These are phyloP conservation scores for Ocimum tenuiflorum DNA, from an alignment of 257 asterid genomes.

Conservation along the genomic window DNA sequence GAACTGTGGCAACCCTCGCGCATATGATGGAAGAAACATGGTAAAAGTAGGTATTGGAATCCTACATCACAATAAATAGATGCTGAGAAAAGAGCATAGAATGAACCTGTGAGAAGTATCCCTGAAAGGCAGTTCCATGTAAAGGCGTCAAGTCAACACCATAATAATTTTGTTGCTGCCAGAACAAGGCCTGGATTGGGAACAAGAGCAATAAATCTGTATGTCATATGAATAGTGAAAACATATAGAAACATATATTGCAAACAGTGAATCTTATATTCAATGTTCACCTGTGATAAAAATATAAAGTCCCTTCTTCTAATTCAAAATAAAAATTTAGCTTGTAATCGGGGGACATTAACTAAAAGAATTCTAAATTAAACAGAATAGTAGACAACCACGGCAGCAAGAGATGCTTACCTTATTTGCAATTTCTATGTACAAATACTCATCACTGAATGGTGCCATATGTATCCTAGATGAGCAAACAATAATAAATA, in stretches of 20 bases:
- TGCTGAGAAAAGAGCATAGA: conserved; percentile 8
- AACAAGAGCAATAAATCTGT: conserved; percentile 19
- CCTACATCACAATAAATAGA: not conserved
- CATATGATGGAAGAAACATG: not conserved
- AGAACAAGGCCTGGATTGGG: conserved; percentile 75
- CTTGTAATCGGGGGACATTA: not conserved
- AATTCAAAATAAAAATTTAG: not conserved
- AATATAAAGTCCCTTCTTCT: not conserved
- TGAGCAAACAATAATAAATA: conserved; percentile 17
- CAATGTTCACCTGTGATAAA: not conserved
- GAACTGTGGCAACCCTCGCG: not conserved
- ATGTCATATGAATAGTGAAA: not conserved
- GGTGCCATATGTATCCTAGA: conserved; percentile 99
- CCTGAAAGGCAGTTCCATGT: conserved; percentile 88
- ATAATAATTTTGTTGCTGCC: conserved; percentile 96
- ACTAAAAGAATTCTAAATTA: not conserved
- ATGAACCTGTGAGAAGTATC: conserved; percentile 95
- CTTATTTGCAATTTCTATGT: conserved; percentile 87
- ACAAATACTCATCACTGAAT: conserved; percentile 87
- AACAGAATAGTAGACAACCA: not conserved
- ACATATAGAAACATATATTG: not conserved
- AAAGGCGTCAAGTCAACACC: conserved; percentile 88
- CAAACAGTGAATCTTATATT: not conserved
- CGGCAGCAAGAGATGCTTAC: conserved; percentile 27
- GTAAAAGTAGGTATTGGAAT: conserved; percentile 1